Evolutionary conservation across 1,139 yeast genomes (phyloP), one percentile per base, ranked within the genome.

Genomic region (Geotrichum fermentans): DNA sequence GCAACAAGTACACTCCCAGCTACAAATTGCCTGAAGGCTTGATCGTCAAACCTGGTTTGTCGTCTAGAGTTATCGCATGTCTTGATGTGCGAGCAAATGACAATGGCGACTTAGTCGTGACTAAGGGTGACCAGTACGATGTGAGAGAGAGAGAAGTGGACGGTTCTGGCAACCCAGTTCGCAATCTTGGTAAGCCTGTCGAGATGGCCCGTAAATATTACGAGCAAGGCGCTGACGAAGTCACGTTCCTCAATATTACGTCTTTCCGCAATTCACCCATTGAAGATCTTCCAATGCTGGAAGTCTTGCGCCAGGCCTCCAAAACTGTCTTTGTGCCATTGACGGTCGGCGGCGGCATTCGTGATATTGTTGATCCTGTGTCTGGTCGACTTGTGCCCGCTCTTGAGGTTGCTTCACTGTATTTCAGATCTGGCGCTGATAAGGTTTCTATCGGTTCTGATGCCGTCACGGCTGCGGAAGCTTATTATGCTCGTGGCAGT

Each of bases 371-470:
- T 28, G 97, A 92, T 59, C 95, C 95, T 0, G 85, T 77, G 55
- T 58, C 68, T 4, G 90, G 92, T 21, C 78, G 82, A 18, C 58
- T 68, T 4, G 80, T 87, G 14, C 82, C 96, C 8, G 97, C 98
- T 0, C 77, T 84, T 32, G 83, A 89, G 51, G 96, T 92, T 14
- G 98, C 98, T 0, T 80, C 87, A 43, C 72, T 88, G 58, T 92
- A 92, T 65, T 92, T 92, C 73, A 76, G 89, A 53, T 86, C 97
- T 0, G 98, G 98, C 50, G 98, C 98, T 11, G 98, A 92, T 68
- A 92, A 92, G 65, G 95, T 92, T 4, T 86, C 96, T 47, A 92
- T 92, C 62, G 98, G 98, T 11, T 81, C 95, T n/a, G 98, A 92
- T 70, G 95, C 98, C 0, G 98, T 92, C 0, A 66, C 69, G 42